Percentiles rank a stretch among this genome's conserved stretches.
Evolutionary conservation across 2,329 filamentous ascomycete species (phyloP).

Genomic region (Xylaria multiplex): DNA sequence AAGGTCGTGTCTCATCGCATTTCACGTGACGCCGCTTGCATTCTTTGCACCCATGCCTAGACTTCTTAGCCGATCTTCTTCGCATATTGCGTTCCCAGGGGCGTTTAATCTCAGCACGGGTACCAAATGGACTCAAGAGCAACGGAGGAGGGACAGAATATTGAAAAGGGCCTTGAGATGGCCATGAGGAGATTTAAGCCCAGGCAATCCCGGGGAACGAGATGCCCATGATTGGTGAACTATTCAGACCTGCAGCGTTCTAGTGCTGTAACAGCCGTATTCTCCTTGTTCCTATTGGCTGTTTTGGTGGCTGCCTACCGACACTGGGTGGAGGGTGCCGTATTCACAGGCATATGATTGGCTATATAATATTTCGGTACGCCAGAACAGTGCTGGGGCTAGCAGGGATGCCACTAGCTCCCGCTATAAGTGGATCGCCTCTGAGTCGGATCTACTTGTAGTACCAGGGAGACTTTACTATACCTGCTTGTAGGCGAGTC

Average conservation of each 20-base stretch:
- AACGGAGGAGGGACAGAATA: background rate
- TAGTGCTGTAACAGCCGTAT: background rate
- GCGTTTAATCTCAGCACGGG: too few species aligned
- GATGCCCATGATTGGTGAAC: background rate
- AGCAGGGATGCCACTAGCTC: too few species aligned
- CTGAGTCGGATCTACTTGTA: too few species aligned
- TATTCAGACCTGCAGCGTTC: too few species aligned
- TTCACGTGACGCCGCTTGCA: conserved; percentile 42
- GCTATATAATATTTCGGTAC: background rate
- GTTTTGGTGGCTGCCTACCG: background rate
- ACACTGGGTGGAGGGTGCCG: background rate
- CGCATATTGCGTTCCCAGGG: conserved; percentile 1
- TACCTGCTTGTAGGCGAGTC: too few species aligned
- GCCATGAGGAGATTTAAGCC: background rate
- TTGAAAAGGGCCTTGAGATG: background rate
- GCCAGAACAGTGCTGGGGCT: too few species aligned
- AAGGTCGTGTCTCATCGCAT: conserved; percentile 56
- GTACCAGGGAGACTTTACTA: too few species aligned
- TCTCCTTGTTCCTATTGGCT: conserved; percentile 7
- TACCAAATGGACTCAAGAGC: too few species aligned
- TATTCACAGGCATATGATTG: background rate
- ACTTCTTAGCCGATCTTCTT: conserved; percentile 35
- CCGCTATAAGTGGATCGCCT: too few species aligned
- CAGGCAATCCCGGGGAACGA: background rate
- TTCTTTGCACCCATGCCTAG: conserved; percentile 39